A percentile compares a stretch with the other conserved stretches of the same genome.
Conservation (phyloP, 768 basidiomycete genomes). For the Arthromyces matolae region DNA sequence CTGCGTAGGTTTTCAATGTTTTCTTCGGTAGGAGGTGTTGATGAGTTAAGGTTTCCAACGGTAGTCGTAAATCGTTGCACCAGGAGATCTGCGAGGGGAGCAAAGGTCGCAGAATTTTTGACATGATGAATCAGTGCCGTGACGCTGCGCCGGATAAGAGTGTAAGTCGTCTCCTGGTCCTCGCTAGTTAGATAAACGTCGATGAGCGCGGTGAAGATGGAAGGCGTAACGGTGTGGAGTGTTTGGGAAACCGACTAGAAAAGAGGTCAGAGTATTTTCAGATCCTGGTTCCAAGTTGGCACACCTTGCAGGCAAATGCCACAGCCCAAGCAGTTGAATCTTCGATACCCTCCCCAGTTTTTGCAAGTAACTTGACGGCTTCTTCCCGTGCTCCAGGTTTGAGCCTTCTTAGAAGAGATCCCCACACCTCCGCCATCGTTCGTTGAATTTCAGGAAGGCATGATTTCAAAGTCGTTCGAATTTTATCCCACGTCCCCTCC, state of each 20-base stretch:
- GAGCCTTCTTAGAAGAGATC: conserved; percentile 66
- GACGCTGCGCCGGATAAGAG: conserved; percentile 64
- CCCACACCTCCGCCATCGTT: conserved; percentile 87
- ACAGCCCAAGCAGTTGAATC: conserved; percentile 72
- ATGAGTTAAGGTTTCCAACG: conserved; percentile 18
- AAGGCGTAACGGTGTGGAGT: conserved; percentile 70
- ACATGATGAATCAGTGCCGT: conserved; percentile 85
- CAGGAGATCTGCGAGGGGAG: conserved; percentile 51
- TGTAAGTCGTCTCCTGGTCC: conserved; percentile 40
- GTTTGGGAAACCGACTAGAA: conserved; percentile 87
- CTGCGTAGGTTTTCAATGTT: conserved; percentile 43
- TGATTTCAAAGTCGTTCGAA: conserved; percentile 48
- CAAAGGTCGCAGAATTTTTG: conserved; percentile 63
- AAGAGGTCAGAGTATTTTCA: conserved; percentile 7
- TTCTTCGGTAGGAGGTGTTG: conserved; percentile 7
- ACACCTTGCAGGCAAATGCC: conserved; percentile 76
- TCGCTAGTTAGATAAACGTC: conserved; percentile 45
- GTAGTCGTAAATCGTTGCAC: conserved; percentile 33
- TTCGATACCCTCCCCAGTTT: conserved; percentile 47
- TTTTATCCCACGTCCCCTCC: conserved; percentile 55
- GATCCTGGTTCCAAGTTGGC: conserved; percentile 10
- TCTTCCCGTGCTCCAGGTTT: conserved; percentile 56
- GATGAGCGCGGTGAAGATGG: conserved; percentile 58
- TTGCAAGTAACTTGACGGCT: conserved; percentile 53
- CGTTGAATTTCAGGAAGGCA: conserved; percentile 72